Percentiles rank a stretch among this genome's conserved stretches.
phyloP scores from a whole-genome alignment of 176 grass and related monocot species.

The Musa troglodytarum region DNA sequence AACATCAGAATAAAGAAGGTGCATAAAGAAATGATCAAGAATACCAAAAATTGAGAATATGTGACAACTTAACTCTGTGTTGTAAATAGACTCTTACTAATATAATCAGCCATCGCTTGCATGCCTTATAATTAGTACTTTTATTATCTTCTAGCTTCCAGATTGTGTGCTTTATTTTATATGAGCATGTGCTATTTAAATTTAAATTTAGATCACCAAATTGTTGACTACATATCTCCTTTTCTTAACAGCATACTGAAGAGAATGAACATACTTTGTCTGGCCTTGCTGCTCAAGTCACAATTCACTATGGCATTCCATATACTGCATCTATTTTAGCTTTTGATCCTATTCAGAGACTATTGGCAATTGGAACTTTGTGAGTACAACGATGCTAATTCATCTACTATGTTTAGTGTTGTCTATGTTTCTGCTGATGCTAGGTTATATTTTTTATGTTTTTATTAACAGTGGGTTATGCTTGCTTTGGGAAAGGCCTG shows the following conservation, averaged over 20 bases:
- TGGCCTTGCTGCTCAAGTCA: constrained; percentile 51
- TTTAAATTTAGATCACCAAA: neutral
- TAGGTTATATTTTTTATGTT: neutral
- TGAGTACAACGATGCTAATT: constrained; percentile 25
- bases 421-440: no score
- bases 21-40: no score
- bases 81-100: no score
- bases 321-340: constrained; percentile 67
- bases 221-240: neutral
- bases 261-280: neutral
- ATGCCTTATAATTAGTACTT: neutral
- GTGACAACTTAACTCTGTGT: no score
- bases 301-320: constrained; percentile 64
- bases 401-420: neutral
- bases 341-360: constrained; percentile 82
- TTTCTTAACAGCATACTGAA: constrained; percentile 9
- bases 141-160: neutral
- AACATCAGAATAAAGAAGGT: no score
- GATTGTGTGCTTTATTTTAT: neutral
- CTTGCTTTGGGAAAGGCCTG: neutral
- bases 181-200: neutral
- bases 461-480: neutral
- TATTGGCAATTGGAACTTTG: constrained; percentile 81
- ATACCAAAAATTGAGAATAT: no score
- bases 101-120: neutral